phyloP scores from a whole-genome alignment of 1,284 basidiomycete species.

The Meripilus lineatus region DNA sequence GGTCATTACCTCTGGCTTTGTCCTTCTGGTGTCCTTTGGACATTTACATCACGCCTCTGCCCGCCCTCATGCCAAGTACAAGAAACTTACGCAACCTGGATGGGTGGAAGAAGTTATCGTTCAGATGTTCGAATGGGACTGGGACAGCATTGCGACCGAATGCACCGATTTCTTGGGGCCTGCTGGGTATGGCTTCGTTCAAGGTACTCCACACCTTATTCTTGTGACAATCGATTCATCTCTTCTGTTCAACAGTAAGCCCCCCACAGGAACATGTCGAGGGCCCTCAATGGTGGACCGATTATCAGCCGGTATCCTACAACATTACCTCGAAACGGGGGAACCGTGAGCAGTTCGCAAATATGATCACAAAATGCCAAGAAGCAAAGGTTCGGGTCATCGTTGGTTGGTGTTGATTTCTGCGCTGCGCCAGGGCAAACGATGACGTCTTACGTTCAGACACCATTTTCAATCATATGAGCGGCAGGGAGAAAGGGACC shows the following conservation, averaged over 20 bases:
- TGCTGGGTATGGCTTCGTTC: constrained; percentile 61
- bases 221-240: not conserved
- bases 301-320: constrained; percentile 66
- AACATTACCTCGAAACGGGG: constrained; percentile 56
- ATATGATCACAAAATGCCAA: constrained; percentile 57
- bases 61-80: too few species aligned
- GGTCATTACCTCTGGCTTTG: too few species aligned
- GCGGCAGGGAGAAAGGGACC: constrained; percentile 39
- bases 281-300: constrained; percentile 63
- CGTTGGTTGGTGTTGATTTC: constrained; percentile 36
- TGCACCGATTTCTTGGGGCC: constrained; percentile 64
- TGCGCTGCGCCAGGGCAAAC: not conserved
- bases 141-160: constrained; percentile 56
- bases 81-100: too few species aligned
- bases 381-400: constrained; percentile 57
- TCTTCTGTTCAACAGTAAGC: constrained; percentile 35
- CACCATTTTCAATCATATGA: constrained; percentile 65
- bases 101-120: constrained; percentile 26
- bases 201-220: constrained; percentile 36
- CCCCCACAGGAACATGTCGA: constrained; percentile 43
- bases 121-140: constrained; percentile 33
- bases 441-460: constrained; percentile 31
- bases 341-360: constrained; percentile 44
- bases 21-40: too few species aligned
- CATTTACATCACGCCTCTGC: too few species aligned